These are phyloP conservation scores for Pseudogymnoascus sp. DNA, from an alignment of 2,329 filamentous ascomycete genomes.

Conservation along the genomic window DNA sequence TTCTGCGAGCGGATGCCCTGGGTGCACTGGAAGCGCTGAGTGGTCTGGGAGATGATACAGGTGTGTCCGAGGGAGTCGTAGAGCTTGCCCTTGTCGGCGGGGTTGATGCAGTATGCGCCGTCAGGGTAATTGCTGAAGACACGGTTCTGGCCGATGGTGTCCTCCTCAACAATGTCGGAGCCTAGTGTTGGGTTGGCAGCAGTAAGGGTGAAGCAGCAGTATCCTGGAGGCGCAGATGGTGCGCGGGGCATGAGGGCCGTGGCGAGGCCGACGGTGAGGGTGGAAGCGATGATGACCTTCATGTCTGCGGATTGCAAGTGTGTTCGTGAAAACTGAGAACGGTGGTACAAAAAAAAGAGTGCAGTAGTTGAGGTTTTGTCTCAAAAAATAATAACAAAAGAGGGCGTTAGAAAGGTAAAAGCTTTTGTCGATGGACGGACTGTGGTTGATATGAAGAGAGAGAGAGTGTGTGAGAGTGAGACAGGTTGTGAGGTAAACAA, in stretches of 20 bases:
- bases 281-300: conserved; percentile 9
- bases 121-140: conserved; percentile 21
- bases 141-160: conserved; percentile 22
- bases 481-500: conserved; percentile 1
- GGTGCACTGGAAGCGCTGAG: conserved; percentile 22
- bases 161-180: conserved; percentile 18
- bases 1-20: conserved; percentile 12
- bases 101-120: conserved; percentile 19
- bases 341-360: background rate
- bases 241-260: conserved; percentile 18
- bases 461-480: background rate
- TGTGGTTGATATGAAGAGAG: background rate
- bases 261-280: conserved; percentile 13
- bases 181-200: conserved; percentile 16
- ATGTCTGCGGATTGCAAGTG: background rate
- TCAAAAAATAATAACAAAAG: background rate
- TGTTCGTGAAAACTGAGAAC: background rate
- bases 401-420: background rate
- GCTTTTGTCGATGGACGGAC: background rate
- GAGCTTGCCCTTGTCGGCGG: conserved; percentile 13
- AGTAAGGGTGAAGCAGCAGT: conserved; percentile 23
- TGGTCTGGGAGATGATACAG: conserved; percentile 20
- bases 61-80: conserved; percentile 19
- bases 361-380: background rate
- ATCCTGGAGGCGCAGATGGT: conserved; percentile 10